phyloP scores from a whole-genome alignment of 805 yeast genomes.

The Starmerella cellae region DNA sequence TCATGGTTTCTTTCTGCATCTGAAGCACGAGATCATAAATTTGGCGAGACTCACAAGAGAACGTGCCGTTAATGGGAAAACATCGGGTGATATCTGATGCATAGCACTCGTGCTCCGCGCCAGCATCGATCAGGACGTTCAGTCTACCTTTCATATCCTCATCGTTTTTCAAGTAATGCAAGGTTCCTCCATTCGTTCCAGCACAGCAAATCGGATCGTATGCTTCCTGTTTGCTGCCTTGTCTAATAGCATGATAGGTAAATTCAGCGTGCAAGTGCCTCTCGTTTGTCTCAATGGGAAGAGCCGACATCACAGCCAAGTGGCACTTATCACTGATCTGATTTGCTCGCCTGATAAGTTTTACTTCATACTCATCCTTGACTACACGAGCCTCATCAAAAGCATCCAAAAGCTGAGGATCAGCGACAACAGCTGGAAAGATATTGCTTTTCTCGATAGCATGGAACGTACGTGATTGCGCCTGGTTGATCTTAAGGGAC shows the following conservation, averaged over 20 bases:
- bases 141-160: slow-evolving; percentile 44
- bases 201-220: slow-evolving; percentile 95
- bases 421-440: slow-evolving; percentile 12
- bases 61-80: slow-evolving; percentile 81
- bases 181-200: slow-evolving; percentile 80
- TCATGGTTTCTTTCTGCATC: slow-evolving; percentile 69
- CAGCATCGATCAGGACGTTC: slow-evolving; percentile 81
- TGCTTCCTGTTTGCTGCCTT: slow-evolving; percentile 78
- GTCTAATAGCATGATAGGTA: slow-evolving; percentile 81
- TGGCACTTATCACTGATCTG: slow-evolving; percentile 80
- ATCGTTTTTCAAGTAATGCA: slow-evolving; percentile 80
- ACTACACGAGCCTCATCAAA: slow-evolving; percentile 76
- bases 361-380: slow-evolving; percentile 73
- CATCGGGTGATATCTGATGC: slow-evolving; percentile 91
- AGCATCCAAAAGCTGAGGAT: slow-evolving; percentile 36
- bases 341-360: slow-evolving; percentile 65
- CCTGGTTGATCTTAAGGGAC: slow-evolving; percentile 32
- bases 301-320: slow-evolving; percentile 80
- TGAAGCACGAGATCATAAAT: slow-evolving; percentile 66
- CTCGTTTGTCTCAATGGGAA: slow-evolving; percentile 75
- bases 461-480: slow-evolving; percentile 4
- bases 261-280: slow-evolving; percentile 93
- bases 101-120: slow-evolving; percentile 91
- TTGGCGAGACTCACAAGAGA: slow-evolving; percentile 76
- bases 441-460: slow-evolving; percentile 16